phyloP scores from a whole-genome alignment of 495 filamentous ascomycete species.

The Penicillium daleae region DNA sequence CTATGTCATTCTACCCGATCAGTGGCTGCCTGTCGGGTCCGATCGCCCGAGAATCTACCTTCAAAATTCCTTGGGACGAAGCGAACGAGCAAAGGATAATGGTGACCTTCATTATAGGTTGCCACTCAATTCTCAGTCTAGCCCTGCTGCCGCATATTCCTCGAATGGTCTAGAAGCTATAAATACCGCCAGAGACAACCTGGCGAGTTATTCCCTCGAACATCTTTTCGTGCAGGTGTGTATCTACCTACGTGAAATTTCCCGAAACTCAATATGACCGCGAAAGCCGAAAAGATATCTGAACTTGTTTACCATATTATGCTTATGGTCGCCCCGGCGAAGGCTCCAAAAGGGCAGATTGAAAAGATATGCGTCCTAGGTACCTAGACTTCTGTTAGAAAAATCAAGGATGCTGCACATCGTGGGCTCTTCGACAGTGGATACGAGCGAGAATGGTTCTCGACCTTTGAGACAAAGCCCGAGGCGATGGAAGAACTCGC shows the following conservation, averaged over 20 bases:
- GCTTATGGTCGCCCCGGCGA: background rate
- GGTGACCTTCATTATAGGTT: background rate
- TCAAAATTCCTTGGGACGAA: no score
- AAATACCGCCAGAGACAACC: background rate
- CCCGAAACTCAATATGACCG: background rate
- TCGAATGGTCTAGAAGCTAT: background rate
- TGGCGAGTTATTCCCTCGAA: background rate
- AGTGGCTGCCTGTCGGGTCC: no score
- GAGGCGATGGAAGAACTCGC: slow-evolving; percentile 5
- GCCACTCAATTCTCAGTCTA: background rate
- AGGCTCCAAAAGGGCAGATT: slow-evolving; percentile 1
- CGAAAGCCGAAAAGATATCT: background rate
- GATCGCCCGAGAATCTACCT: no score
- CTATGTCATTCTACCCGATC: no score
- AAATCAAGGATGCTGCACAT: slow-evolving; percentile 28
- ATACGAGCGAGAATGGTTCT: slow-evolving; percentile 31
- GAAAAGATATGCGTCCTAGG: slow-evolving; percentile 25
- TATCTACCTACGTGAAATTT: background rate
- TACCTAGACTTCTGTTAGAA: slow-evolving; percentile 23
- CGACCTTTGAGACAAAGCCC: slow-evolving; percentile 12
- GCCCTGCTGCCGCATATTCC: background rate
- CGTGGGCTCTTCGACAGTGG: slow-evolving; percentile 24
- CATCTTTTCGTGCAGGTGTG: background rate
- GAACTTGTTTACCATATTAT: slow-evolving; percentile 6
- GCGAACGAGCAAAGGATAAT: background rate